Base-by-base conservation (phyloP, 75 land plant species). In the Pinus taeda region DNA sequence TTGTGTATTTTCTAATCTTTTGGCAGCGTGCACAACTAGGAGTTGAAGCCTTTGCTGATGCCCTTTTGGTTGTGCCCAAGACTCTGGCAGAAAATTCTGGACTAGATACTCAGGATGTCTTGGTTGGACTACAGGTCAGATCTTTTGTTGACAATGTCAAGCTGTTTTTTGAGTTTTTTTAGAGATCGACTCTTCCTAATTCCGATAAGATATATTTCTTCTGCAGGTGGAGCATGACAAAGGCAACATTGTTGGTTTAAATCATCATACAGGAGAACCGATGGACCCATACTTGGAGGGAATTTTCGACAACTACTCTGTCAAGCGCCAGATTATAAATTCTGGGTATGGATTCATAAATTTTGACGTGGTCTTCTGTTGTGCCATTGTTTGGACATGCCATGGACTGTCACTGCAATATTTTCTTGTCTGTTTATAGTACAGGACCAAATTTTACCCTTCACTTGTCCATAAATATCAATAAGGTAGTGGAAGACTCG, bases 1-100 rank as follows among this genome's bases (percentile, higher is more conserved):
- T 67, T 26, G 33, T 33, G 33, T 33, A 1, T 56, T 2, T 49
- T 22, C 4, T 76, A 37, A 20, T 57, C 21, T 57, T 72, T 73
- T 53, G 30, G 30, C 90, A 95, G 96, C 93, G 98, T 75, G 98
- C 95, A 15, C 98, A 97, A 74, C 87, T 97, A 75, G 99, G 99
- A 62, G 94, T 97, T 29, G 90, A 97, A 87, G 98, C 99, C 37
- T 97, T 97, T 84, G 98, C 99, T 45, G 90, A 97, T 88, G 98
- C 99, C 6, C 92, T 97, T 63, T 76, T 97, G 36, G 94, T 95
- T 29, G 79, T 97, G 45, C 99, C 99, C 26, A 97, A 97, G 76
- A 97, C 98, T 14, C 87, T 97, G 67, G 98, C 99, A 13, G 98
- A 97, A 79, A 97, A 97, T 69, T 88, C 98, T 79, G 99, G 99